These are phyloP conservation scores for Pseudocercospora fijiensis DNA, from an alignment of 2,329 filamentous ascomycete species.

Conservation along the genomic window DNA sequence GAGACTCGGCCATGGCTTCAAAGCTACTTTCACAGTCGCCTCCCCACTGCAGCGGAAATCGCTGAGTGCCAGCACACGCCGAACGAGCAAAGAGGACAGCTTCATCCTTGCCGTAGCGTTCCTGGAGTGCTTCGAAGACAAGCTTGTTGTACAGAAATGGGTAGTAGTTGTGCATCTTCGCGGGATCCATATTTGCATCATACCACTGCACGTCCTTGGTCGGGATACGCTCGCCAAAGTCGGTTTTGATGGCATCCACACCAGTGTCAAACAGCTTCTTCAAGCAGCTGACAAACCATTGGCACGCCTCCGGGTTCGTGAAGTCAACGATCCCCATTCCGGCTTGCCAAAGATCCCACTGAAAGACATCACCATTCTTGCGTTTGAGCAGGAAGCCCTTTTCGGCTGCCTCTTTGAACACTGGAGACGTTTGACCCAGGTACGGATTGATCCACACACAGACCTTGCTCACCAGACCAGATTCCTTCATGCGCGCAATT, in stretches of 20 bases:
- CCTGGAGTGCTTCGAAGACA: conserved; percentile 65
- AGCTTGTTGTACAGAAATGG: conserved; percentile 70
- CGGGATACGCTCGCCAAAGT: conserved; percentile 72
- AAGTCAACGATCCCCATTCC: conserved; percentile 75
- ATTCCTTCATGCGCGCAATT: conserved; percentile 63
- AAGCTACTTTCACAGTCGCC: conserved; percentile 74
- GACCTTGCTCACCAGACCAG: conserved; percentile 59
- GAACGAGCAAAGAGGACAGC: conserved; percentile 68
- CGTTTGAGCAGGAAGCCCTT: conserved; percentile 70
- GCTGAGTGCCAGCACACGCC: conserved; percentile 66
- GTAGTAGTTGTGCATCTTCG: conserved; percentile 75
- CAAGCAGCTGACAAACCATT: conserved; percentile 65
- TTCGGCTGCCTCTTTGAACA: conserved; percentile 63
- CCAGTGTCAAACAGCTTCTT: conserved; percentile 65
- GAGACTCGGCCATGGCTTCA: conserved; percentile 69
- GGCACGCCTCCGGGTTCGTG: conserved; percentile 66
- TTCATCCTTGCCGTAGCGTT: conserved; percentile 51
- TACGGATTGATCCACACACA: conserved; percentile 78
- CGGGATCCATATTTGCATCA: conserved; percentile 59
- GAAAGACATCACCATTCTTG: conserved; percentile 67
- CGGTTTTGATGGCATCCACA: conserved; percentile 71
- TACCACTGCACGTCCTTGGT: conserved; percentile 64
- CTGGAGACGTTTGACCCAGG: conserved; percentile 65
- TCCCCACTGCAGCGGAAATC: conserved; percentile 68
- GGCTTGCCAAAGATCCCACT: conserved; percentile 76